phyloP scores from a whole-genome alignment of 352 stramenopile genomes.

The Thalassiosira hispida region DNA sequence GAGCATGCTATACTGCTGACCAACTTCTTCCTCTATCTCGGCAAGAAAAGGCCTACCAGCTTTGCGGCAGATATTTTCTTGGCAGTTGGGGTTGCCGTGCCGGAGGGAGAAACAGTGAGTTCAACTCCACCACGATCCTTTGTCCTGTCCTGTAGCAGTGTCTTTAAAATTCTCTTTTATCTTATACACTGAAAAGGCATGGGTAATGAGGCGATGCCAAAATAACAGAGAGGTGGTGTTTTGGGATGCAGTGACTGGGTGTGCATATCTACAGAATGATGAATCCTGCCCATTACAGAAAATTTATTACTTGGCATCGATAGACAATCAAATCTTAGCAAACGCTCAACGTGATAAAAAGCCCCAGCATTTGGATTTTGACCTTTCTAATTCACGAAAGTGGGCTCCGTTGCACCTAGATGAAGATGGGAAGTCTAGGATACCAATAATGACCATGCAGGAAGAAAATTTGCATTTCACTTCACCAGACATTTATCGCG shows the following conservation, averaged over 20 bases:
- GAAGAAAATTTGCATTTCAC: conserved; percentile 79
- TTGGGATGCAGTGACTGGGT: conserved; percentile 90
- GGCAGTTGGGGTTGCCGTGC: conserved; percentile 87
- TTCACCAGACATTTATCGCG: conserved; percentile 71
- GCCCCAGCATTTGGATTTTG: conserved; percentile 86
- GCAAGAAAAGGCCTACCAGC: conserved; percentile 56
- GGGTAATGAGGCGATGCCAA: conserved; percentile 58
- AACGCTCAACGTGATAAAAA: conserved; percentile 86
- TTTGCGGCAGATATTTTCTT: conserved; percentile 83
- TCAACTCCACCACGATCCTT: conserved; percentile 67
- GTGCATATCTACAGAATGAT: conserved; percentile 86
- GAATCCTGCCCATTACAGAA: conserved; percentile 88
- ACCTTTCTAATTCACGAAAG: conserved; percentile 87
- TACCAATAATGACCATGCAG: conserved; percentile 76
- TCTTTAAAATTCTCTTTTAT: background rate
- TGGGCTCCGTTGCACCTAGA: conserved; percentile 89
- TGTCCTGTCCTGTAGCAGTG: background rate
- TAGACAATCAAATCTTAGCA: conserved; percentile 90
- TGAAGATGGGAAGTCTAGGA: conserved; percentile 16
- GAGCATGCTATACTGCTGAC: conserved; percentile 92
- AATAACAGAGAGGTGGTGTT: conserved; percentile 72
- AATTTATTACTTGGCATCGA: conserved; percentile 88
- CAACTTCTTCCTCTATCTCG: conserved; percentile 91
- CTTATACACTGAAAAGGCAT: conserved; percentile 48
- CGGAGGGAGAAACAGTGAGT: conserved; percentile 90